These are phyloP conservation scores for Scheffersomyces spartinae DNA, from an alignment of 805 yeast species.

Conservation along the genomic window DNA sequence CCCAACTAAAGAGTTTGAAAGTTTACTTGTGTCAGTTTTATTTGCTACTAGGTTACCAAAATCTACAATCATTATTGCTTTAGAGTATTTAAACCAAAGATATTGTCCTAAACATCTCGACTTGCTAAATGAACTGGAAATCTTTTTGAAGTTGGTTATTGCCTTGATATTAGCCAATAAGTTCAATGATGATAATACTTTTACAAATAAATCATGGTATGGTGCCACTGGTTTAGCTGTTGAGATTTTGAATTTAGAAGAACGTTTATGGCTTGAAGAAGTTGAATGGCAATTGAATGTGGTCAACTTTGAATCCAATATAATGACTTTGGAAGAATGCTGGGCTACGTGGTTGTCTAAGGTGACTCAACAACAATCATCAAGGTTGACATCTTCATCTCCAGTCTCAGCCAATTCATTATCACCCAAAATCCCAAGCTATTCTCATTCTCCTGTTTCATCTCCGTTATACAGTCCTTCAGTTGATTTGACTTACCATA, in stretches of 20 bases:
- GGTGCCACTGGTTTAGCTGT: conserved; percentile 83
- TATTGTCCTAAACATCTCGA: conserved; percentile 14
- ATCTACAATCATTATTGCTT: conserved; percentile 66
- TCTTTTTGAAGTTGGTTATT: conserved; percentile 48
- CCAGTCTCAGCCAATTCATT: conserved; percentile 1
- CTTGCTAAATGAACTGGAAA: conserved; percentile 18
- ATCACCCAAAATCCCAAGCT: conserved; percentile 4
- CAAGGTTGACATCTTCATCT: not conserved
- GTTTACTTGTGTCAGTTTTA: conserved; percentile 54
- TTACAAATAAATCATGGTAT: conserved; percentile 90
- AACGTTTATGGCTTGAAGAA: conserved; percentile 55
- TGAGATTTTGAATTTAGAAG: conserved; percentile 48
- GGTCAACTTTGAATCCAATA: conserved; percentile 25
- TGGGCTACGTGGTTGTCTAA: conserved; percentile 35
- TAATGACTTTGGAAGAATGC: conserved; percentile 30
- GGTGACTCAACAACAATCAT: conserved; percentile 1
- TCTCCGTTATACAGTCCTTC: too few species aligned
- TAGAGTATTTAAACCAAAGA: conserved; percentile 68
- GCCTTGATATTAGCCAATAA: conserved; percentile 81
- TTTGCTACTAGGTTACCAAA: conserved; percentile 83
- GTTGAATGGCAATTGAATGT: conserved; percentile 49
- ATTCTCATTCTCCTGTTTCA: too few species aligned
- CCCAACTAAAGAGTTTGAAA: conserved; percentile 42
- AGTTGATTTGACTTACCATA: too few species aligned
- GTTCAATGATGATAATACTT: conserved; percentile 93